phyloP scores from a whole-genome alignment of 441 rosid species.

The Corymbia citriodora region DNA sequence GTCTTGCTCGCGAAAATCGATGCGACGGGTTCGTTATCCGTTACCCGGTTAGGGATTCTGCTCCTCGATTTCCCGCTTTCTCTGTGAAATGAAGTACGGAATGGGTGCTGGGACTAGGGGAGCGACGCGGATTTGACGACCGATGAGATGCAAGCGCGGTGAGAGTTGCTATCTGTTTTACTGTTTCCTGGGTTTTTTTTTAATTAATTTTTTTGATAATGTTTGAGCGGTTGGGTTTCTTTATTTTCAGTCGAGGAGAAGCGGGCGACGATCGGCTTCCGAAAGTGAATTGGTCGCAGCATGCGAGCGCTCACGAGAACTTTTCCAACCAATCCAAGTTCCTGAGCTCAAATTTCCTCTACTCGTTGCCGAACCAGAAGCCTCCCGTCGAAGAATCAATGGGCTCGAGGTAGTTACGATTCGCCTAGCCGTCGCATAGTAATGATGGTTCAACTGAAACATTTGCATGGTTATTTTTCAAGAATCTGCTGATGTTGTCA shows the following conservation, averaged over 20 bases:
- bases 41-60: neutral
- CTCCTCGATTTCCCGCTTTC: neutral
- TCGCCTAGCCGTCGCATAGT: neutral
- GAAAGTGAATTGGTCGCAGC: conserved; percentile 66
- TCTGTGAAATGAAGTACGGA: neutral
- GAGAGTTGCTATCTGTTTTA: neutral
- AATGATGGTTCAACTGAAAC: neutral
- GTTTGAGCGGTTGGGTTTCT: neutral
- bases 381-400: conserved; percentile 35
- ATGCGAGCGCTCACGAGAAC: conserved; percentile 35
- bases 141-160: neutral
- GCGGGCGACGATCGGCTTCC: conserved; percentile 37
- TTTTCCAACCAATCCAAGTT: conserved; percentile 34
- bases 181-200: neutral
- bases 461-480: neutral
- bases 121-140: neutral
- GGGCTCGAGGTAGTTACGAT: conserved; percentile 37
- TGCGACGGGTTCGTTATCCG: too few relatives aligned
- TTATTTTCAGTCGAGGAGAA: conserved; percentile 31
- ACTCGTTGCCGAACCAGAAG: conserved; percentile 59
- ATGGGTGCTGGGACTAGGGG: neutral
- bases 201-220: neutral
- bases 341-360: conserved; percentile 60
- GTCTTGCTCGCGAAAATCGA: neutral
- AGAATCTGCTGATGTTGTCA: neutral